Evolutionary conservation across 2,329 filamentous ascomycete species (phyloP), one percentile per base, ranked within the genome.

Genomic region (Endoconidiophora polonica): DNA sequence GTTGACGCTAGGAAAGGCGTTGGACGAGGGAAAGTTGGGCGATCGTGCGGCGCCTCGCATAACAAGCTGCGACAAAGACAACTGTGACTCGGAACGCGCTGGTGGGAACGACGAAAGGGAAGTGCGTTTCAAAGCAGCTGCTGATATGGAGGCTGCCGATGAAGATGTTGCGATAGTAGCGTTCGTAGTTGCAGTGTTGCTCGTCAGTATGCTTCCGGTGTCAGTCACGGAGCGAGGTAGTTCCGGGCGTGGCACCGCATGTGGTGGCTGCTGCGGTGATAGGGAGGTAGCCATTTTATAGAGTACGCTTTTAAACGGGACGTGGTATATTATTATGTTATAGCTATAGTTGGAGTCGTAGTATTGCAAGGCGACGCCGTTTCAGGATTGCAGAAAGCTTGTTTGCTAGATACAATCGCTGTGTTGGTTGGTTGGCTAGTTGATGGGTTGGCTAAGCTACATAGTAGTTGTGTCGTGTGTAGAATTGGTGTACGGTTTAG

Each of bases 51-150:
- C 61, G 57, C 68, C 51, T 43, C 51, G 51, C 38, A 49, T 47
- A 18, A 44, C 39, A 6, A 53, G 40, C 33, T 53, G 51, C 20
- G 47, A 44, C 2, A 53, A 68, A 50, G 74, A 77, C 68, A 77
- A 73, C 58, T 75, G 68, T 50, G 75, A 78, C 46, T 70, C 66
- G 44, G 74, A 73, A 52, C 74, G 69, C 46, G 76, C 75, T 9
- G 73, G 71, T 53, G 77, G 74, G 58, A 81, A 77, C 40, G 78
- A 81, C 23, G 77, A 75, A 44, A 82, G 65, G n/a, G 79, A 83
- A 40, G 73, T 70, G 58, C 71, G 65, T 57, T 56, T 61, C 29
- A 33, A 23, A n/a, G 42, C 22, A 12, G 47, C 33, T 16, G 46
- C 23, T 2, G 47, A 41, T 18, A 29, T 22, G 16, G 44, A 46